Conservation (phyloP, 208 protist genomes). For the Acanthamoeba castellanii region DNA sequence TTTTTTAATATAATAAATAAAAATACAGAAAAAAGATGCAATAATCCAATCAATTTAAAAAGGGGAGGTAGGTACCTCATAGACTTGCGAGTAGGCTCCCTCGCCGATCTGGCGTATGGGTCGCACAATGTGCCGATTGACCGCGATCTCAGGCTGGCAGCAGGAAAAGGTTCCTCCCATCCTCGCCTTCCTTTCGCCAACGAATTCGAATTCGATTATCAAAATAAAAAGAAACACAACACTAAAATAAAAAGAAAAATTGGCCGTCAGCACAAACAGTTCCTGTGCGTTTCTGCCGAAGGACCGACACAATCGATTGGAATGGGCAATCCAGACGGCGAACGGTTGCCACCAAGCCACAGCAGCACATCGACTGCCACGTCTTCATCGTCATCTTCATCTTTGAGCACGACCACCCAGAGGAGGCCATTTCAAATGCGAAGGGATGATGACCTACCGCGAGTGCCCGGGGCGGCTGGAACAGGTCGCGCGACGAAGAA, state of each 20-base stretch:
- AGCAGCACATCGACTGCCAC: background rate
- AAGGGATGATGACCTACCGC: background rate
- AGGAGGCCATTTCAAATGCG: too few relatives aligned
- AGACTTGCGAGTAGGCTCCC: conserved; percentile 14
- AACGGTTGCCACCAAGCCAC: background rate
- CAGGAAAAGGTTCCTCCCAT: background rate
- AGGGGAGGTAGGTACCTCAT: background rate
- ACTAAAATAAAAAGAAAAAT: background rate
- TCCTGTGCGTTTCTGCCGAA: too few relatives aligned
- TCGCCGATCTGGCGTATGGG: conserved; percentile 15
- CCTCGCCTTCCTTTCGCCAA: background rate
- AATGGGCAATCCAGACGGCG: background rate
- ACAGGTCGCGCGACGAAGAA: background rate
- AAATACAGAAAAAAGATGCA: too few relatives aligned
- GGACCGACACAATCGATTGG: too few relatives aligned
- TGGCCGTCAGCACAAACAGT: too few relatives aligned
- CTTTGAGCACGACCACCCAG: background rate
- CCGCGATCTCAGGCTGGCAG: background rate
- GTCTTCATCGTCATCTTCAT: background rate
- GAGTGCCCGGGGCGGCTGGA: background rate
- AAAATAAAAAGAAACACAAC: background rate
- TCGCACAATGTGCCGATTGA: background rate
- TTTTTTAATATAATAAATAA: too few relatives aligned
- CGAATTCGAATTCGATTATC: too few relatives aligned
- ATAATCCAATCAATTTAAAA: background rate